Evolutionary conservation across 352 stramenopile genomes (phyloP), one percentile per base, ranked within the genome.

Genomic region (Nannochloropsis limnetica): DNA sequence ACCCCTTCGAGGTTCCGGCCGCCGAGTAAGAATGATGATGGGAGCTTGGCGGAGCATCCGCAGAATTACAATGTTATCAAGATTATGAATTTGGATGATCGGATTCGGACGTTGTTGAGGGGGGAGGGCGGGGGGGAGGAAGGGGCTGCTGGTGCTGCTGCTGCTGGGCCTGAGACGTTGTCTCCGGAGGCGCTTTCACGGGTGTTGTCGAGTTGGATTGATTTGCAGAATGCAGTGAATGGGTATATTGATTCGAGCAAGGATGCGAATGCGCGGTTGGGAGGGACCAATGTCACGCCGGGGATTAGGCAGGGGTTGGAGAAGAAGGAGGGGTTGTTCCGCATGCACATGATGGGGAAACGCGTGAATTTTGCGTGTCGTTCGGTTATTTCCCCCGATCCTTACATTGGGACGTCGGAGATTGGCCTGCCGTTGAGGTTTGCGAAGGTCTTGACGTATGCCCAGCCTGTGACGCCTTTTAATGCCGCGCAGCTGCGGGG

Each of bases 281-380:
- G n/a, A 49, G 5, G 27, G 20, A 3, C 67, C 0, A 90, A 94
- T 43, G 88, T 91, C 11, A 87, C 90, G 1, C 90, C 92, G 69
- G 96, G 95, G 80, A 98, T 99, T 84, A 93, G 95, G 68, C 96
- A 99, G 88, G 86, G 99, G 67, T 94, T 99, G 79, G 97, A 99
- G 89, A 97, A 98, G 88, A 99, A 99, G 88, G 95, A 99, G 88
- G 97, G 97, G 84, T 91, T 99, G 11, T 99, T 99, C 88, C 94
- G 97, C 45, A 98, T 99, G 88, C 92, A 97, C 84, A 96, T 97
- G 93, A 97, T 96, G 92, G 97, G 97, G 69, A 99, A 99, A 90
- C 95, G 97, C 83, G 97, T 99, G 23, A 98, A 99, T 89, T 99
- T 97, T 88, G 95, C 95, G 0, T 98, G 96, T 83, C 93, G 97